Base-by-base conservation (phyloP, 177 flowering plant genomes). In the Vitis hybrid region DNA sequence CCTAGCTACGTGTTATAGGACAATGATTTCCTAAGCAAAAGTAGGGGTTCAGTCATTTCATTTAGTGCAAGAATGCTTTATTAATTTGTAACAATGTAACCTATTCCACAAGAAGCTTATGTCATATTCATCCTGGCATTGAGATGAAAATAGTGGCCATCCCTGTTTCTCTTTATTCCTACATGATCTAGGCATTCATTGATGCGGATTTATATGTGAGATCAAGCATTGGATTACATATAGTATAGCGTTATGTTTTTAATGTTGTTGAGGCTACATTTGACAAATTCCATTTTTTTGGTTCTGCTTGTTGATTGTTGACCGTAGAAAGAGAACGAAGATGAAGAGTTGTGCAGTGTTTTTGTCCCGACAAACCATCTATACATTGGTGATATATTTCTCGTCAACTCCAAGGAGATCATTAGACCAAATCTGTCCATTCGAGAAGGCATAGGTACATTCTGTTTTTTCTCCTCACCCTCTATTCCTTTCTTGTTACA, bases 351-450 rank as follows among this genome's bases (percentile, higher is more conserved):
- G 61, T 90, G 98, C 66, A 93, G 98, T 73, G 95, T 93, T 31
- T 93, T 81, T 81, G 97, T 93, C 64, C 98, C 98, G 10, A 93
- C 98, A 70, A 93, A 93, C 79, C 92, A 91, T 84, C 81, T 93
- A 48, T 93, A 93, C 70, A 91, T 93, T 59, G 98, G 98, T 49
- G 98, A 93, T 65, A 80, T 91, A 73, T 83, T 91, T 52, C 83
- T 93, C 48, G 91, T 93, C 45, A 90, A 83, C 72, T 87, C 97
- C 58, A 79, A 85, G 65, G 98, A 93, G 39, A 85, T 93, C 78
- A 91, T 93, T 58, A 86, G 98, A 74, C 97, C 98, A 68, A 91
- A 91, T 74, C 75, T 93, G 14, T 93, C 98, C 16, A 91, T 93
- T 75, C 86, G 98, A 65, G 98, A 93, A 85, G 97, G 98, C 73